Evolutionary conservation across 1,284 basidiomycete genomes (phyloP).

Genomic region (Melampsora americana): DNA sequence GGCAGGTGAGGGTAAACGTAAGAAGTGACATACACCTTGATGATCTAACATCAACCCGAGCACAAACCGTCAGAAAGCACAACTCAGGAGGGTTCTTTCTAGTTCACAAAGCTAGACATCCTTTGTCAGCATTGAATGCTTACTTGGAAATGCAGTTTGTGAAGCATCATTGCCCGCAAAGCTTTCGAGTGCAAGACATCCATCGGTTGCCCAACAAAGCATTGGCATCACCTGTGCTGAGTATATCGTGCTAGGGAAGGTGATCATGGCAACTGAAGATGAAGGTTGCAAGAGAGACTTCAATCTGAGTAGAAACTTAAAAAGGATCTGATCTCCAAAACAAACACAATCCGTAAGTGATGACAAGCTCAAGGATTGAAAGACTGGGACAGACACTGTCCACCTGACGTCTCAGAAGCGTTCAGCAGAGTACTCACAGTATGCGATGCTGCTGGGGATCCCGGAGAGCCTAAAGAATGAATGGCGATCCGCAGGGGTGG

Average conservation of each 20-base stretch:
- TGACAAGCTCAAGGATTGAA: neutral
- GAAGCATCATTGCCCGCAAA: conserved; percentile 38
- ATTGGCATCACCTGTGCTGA: conserved; percentile 13
- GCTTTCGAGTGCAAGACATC: conserved; percentile 23
- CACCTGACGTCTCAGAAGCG: neutral
- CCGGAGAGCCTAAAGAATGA: conserved; percentile 29
- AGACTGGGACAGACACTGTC: neutral
- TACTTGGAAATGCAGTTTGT: conserved; percentile 41
- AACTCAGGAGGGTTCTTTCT: neutral
- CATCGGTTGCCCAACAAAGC: conserved; percentile 30
- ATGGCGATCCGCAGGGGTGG: conserved; percentile 33
- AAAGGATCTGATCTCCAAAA: conserved; percentile 15
- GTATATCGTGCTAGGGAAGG: conserved; percentile 20
- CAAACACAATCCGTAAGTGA: neutral
- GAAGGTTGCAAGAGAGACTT: conserved; percentile 11
- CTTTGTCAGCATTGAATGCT: neutral
- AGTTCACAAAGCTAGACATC: neutral
- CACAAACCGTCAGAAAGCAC: neutral
- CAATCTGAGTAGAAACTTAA: conserved; percentile 23
- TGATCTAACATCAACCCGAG: conserved; percentile 22
- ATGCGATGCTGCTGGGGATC: conserved; percentile 16
- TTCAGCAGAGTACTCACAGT: neutral
- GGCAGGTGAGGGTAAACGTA: conserved; percentile 26
- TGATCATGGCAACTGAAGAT: conserved; percentile 9
- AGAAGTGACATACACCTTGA: conserved; percentile 30